Evolutionary conservation across 495 filamentous ascomycete genomes (phyloP).

Genomic region (Aspergillus cavernicola): DNA sequence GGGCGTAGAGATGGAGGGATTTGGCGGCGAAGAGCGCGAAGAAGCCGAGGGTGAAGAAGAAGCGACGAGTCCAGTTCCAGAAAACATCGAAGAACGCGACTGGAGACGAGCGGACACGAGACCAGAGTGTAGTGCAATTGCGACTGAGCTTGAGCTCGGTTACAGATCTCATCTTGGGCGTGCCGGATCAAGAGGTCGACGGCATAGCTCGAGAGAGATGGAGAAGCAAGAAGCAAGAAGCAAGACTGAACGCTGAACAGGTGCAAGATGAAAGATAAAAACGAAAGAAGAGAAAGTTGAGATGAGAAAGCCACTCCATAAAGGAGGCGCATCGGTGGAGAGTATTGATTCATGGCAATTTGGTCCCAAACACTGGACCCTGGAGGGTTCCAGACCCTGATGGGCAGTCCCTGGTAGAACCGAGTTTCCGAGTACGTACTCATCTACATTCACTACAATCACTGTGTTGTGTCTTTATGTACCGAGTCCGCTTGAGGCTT

Average conservation of each 20-base stretch:
- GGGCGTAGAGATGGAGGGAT: slow-evolving; percentile 35
- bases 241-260: too few relatives aligned
- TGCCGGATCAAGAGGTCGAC: neutral
- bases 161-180: slow-evolving; percentile 8
- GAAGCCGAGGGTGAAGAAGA: slow-evolving; percentile 35
- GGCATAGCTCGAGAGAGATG: neutral
- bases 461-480: too few relatives aligned
- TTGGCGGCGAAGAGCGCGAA: slow-evolving; percentile 34
- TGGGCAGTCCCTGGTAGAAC: neutral
- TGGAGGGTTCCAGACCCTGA: neutral
- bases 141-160: slow-evolving; percentile 1
- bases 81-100: slow-evolving; percentile 23
- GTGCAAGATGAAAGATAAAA: neutral
- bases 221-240: neutral
- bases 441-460: too few relatives aligned
- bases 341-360: neutral
- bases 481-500: too few relatives aligned
- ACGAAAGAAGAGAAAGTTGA: neutral
- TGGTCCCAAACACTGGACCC: neutral
- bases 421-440: too few relatives aligned
- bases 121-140: neutral
- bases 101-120: slow-evolving; percentile 18
- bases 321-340: neutral
- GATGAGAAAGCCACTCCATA: neutral
- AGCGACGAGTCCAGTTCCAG: slow-evolving; percentile 34